Conservation (phyloP, 176 grass and related monocot genomes). For the Zizania latifolia region DNA sequence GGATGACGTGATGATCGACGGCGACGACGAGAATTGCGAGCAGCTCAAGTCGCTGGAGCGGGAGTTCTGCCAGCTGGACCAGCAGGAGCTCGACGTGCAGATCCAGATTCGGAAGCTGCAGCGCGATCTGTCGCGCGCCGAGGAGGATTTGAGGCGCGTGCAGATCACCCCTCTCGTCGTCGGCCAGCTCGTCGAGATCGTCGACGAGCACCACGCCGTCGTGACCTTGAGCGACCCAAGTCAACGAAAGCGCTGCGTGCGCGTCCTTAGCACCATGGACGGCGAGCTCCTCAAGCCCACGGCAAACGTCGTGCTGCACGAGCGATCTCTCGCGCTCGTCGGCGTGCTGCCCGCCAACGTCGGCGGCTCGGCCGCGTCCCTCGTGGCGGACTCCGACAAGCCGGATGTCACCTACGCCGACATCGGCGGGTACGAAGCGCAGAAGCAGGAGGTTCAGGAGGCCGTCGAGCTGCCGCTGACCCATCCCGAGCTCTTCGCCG, state of each 20-base stretch:
- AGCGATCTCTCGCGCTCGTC: background rate
- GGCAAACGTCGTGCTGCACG: background rate
- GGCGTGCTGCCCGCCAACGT: background rate
- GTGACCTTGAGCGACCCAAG: background rate
- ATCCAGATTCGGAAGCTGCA: background rate
- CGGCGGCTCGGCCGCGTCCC: background rate
- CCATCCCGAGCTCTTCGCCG: constrained; percentile 38
- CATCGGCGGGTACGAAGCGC: constrained; percentile 34
- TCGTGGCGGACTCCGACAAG: background rate
- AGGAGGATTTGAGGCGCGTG: background rate
- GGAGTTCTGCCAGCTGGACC: background rate
- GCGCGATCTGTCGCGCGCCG: background rate
- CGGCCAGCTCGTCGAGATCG: background rate
- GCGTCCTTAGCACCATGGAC: background rate
- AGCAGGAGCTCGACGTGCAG: background rate
- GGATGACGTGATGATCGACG: background rate
- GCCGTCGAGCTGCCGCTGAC: constrained; percentile 41
- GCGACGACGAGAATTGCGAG: background rate
- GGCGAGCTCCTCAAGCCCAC: constrained; percentile 2
- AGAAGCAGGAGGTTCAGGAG: constrained; percentile 39
- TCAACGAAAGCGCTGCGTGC: background rate
- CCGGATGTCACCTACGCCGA: constrained; percentile 39
- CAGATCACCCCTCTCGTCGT: background rate
- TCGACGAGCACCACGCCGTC: constrained; percentile 10
- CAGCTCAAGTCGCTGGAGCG: background rate